Evolutionary conservation across 208 protist genomes (phyloP), one percentile per base, ranked within the genome.

Genomic region (Crithidia sp.): DNA sequence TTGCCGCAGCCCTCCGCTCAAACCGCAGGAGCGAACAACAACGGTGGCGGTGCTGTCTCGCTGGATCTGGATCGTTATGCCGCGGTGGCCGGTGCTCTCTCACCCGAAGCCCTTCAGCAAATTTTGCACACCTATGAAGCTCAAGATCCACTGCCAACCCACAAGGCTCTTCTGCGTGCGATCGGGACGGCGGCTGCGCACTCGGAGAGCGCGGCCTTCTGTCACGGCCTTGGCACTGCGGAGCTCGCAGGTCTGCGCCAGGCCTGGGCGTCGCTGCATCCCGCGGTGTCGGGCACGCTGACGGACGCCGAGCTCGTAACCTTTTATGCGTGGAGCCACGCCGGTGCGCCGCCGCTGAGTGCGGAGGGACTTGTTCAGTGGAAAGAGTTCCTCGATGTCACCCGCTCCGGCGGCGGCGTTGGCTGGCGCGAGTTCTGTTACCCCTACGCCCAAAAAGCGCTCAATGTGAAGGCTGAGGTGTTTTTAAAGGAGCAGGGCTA

Each of bases 351-450:
- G 49, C 64, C 79, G 50, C 55, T 68, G 19, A 69, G n/a, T 19
- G 14, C 19, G 10, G 52, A 60, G 8, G 62, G 64, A 5, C 81
- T 87, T 13, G 56, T 77, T 44, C 47, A 52, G 53, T 91, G 77
- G 80, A 85, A 83, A 53, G 17, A 67, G 49, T 79, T 52, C 5
- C 54, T 91, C n/a, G 79, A 83, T 56, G 65, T 91, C 17, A 56
- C 64, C 9, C 12, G 67, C 4, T 67, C 28, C 3, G 77, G 73
- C 12, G 16, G 37, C 0, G 50, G 67, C 13, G 78, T 88, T 52
- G 83, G 86, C 54, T 91, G 86, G 86, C 58, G 56, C 7, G 87
- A 91, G 66, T 91, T 91, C 67, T 91, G 87, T 74, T 91, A 85
- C 75, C 81, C 82, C 4, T 88, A 86, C 71, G 87, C 87, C 9